Evolutionary conservation across 1,284 basidiomycete species (phyloP).

Genomic region (Lentinus polychrous): DNA sequence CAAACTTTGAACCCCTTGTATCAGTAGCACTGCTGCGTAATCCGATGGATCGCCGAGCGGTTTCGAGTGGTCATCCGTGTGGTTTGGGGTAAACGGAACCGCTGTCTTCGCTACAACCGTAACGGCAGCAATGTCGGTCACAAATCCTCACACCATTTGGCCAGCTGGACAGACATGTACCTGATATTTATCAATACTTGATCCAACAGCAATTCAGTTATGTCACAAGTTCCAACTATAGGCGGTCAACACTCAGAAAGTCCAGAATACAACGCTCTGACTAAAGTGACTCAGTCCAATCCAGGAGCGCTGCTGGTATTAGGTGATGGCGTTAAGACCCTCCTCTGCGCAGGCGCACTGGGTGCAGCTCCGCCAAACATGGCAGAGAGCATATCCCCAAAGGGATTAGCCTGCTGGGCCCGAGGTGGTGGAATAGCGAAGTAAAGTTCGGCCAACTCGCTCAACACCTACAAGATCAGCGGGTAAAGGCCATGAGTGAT

Average conservation of each 20-base stretch:
- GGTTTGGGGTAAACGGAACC: no score
- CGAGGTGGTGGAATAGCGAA: slow-evolving; percentile 77
- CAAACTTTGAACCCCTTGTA: no score
- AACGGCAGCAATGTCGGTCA: no score
- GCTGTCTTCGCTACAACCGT: no score
- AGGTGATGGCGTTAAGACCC: slow-evolving; percentile 36
- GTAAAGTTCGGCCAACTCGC: slow-evolving; percentile 65
- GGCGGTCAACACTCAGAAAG: background rate
- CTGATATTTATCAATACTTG: no score
- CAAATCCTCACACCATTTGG: no score
- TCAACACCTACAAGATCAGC: slow-evolving; percentile 21
- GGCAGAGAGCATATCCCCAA: slow-evolving; percentile 79
- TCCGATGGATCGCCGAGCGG: slow-evolving; percentile 1
- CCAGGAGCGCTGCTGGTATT: slow-evolving; percentile 22
- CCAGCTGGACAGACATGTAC: no score
- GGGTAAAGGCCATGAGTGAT: background rate
- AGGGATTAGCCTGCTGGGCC: slow-evolving; percentile 63
- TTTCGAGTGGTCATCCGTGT: no score
- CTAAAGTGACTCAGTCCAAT: slow-evolving; percentile 28
- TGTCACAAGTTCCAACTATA: no score
- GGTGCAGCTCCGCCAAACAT: slow-evolving; percentile 60
- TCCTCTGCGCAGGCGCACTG: slow-evolving; percentile 24
- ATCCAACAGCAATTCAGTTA: no score
- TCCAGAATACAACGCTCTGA: background rate
- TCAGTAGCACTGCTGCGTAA: no score